Conservation (phyloP, 2,329 filamentous ascomycete species). For the Phyllosticta citribraziliensis region DNA sequence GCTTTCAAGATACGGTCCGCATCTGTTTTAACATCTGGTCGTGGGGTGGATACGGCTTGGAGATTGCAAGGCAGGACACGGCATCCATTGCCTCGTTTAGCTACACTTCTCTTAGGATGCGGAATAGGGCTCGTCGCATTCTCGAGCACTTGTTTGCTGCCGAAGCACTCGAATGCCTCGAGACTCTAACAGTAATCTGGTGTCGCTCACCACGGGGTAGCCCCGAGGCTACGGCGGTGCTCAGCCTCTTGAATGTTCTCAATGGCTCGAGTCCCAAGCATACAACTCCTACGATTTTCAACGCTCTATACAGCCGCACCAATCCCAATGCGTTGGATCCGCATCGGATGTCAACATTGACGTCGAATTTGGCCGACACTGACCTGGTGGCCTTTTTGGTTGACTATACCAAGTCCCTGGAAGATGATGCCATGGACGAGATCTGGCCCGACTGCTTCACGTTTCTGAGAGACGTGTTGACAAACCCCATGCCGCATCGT, state of each 20-base stretch:
- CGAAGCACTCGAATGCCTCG: slow-evolving; percentile 85
- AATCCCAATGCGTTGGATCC: slow-evolving; percentile 73
- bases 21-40: slow-evolving; percentile 93
- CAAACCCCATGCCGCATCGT: slow-evolving; percentile 89
- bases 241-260: slow-evolving; percentile 80
- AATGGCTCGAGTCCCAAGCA: slow-evolving; percentile 86
- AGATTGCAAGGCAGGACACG: slow-evolving; percentile 48
- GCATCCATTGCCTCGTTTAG: slow-evolving; percentile 71
- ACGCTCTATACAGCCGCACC: slow-evolving; percentile 89
- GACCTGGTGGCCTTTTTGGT: slow-evolving; percentile 85
- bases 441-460: slow-evolving; percentile 93
- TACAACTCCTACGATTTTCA: slow-evolving; percentile 87
- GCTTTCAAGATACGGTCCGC: slow-evolving; percentile 89
- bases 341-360: slow-evolving; percentile 75
- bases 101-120: slow-evolving; percentile 83
- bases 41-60: slow-evolving; percentile 64
- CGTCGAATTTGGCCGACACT: slow-evolving; percentile 70
- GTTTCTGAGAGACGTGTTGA: slow-evolving; percentile 80
- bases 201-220: slow-evolving; percentile 42
- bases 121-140: slow-evolving; percentile 77
- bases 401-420: slow-evolving; percentile 78
- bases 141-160: slow-evolving; percentile 88
- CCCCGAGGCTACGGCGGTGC: slow-evolving; percentile 54
- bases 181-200: slow-evolving; percentile 85
- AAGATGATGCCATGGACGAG: slow-evolving; percentile 96